Evolutionary conservation across 768 basidiomycete species (phyloP).

Genomic region (Neoboletus magnificus): DNA sequence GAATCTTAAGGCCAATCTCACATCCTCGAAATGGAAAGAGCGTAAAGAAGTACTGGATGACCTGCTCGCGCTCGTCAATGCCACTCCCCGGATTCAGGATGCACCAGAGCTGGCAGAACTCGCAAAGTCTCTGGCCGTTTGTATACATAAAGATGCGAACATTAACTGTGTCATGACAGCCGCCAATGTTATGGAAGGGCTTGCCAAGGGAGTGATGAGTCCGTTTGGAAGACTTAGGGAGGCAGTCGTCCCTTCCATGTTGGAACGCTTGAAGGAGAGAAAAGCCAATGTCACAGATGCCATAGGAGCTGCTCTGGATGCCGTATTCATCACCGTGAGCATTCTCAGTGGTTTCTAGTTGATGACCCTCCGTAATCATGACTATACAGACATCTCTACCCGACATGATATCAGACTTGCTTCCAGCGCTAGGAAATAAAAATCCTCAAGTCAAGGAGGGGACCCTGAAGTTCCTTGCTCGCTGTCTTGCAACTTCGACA

Average conservation of each 20-base stretch:
- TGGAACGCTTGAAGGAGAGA: conserved; percentile 92
- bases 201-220: conserved; percentile 77
- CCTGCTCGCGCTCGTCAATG: conserved; percentile 62
- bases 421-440: conserved; percentile 76
- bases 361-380: conserved; percentile 1
- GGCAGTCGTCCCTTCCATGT: conserved; percentile 66
- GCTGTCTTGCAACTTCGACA: conserved; percentile 71
- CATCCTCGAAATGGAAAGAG: conserved; percentile 98
- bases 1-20: conserved; percentile 67
- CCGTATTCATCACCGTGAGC: conserved; percentile 78
- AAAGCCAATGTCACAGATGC: conserved; percentile 89
- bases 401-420: conserved; percentile 81
- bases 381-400: conserved; percentile 62
- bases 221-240: conserved; percentile 76
- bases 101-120: conserved; percentile 74
- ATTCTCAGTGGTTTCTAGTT: conserved; percentile 2
- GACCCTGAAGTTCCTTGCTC: conserved; percentile 79
- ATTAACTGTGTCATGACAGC: conserved; percentile 93
- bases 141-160: conserved; percentile 88
- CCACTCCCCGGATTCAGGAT: conserved; percentile 76
- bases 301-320: conserved; percentile 85
- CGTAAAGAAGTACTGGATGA: conserved; percentile 90
- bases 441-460: conserved; percentile 98
- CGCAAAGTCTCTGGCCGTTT: conserved; percentile 68
- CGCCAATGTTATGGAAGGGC: conserved; percentile 76